Evolutionary conservation across 257 asterid genomes (phyloP), one percentile per base, ranked within the genome.

Genomic region (Solanum commersonii): DNA sequence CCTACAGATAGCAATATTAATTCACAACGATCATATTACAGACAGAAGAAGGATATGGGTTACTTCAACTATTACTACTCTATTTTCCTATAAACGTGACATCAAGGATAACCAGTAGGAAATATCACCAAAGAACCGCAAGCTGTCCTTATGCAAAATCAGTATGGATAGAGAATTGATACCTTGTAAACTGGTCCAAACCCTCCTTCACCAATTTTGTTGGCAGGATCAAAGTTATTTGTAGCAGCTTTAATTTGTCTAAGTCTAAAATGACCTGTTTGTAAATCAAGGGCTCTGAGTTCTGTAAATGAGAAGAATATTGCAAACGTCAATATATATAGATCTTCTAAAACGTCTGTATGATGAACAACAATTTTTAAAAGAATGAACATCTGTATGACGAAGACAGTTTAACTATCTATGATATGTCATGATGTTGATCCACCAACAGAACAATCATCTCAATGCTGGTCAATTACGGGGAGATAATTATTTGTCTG

Each of bases 181-280:
- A 92, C 94, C 94, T 92, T 92, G 91, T 84, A 92, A 84, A 92
- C 94, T 27, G 94, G 88, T 27, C 94, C 94, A 85, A 92, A 92
- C 25, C 94, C 94, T 71, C 94, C 94, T 87, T 90, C 94, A 78
- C 94, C 94, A 87, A 92, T 92, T 88, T 92, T 92, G 83, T 90
- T 87, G 5, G 84, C 90, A n/a, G 84, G 89, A 87, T 92, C 91
- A 12, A 92, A 92, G 90, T 92, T 89, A 70, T 82, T 87, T 56
- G 94, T 92, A 12, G 94, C 92, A 46, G 90, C 88, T 87, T 90
- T 92, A 71, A 92, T 89, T 70, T 92, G 94, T 89, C 88, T 92
- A 42, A 92, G 85, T 73, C 87, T 86, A 83, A 92, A 92, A 85
- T 90, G 91, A 73, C 94, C 94, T 22, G 94, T 92, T 70, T 90